Conservation (phyloP, 2,329 filamentous ascomycete genomes). For the Colletotrichum karsti region DNA sequence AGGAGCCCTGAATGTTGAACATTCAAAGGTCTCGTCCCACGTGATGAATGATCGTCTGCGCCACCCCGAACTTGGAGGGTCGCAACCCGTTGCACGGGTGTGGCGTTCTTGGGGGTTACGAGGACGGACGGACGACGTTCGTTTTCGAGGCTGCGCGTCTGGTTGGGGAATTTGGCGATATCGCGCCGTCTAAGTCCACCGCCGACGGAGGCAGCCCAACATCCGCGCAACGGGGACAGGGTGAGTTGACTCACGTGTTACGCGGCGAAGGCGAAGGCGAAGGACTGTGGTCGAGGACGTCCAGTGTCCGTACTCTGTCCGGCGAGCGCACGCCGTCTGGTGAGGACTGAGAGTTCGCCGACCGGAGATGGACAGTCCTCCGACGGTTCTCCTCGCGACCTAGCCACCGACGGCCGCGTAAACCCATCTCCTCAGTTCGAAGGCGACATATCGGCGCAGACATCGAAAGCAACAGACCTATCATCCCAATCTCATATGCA, state of each 20-base stretch:
- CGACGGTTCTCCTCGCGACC: not conserved
- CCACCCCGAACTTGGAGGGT: not conserved
- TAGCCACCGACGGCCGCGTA: not conserved
- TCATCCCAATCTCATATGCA: not conserved
- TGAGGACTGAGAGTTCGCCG: too few relatives aligned
- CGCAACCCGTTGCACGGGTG: not conserved
- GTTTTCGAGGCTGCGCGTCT: not conserved
- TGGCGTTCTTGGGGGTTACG: not conserved
- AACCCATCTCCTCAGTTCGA: not conserved
- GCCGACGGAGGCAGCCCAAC: not conserved
- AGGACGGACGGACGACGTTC: slow-evolving; percentile 1
- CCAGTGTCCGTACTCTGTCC: not conserved
- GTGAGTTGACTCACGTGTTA: not conserved
- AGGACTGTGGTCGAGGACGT: not conserved
- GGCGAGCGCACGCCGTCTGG: not conserved
- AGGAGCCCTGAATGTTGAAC: too few relatives aligned
- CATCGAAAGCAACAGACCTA: not conserved
- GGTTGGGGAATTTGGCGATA: not conserved
- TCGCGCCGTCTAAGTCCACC: not conserved
- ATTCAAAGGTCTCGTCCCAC: too few relatives aligned
- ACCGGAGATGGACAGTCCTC: too few relatives aligned
- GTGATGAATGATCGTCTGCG: not conserved
- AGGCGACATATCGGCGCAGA: not conserved
- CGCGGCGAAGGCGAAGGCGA: not conserved
- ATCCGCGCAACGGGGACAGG: not conserved